These are phyloP conservation scores for Acanthamoeba lenticulata DNA, from an alignment of 208 protist species.

Conservation along the genomic window DNA sequence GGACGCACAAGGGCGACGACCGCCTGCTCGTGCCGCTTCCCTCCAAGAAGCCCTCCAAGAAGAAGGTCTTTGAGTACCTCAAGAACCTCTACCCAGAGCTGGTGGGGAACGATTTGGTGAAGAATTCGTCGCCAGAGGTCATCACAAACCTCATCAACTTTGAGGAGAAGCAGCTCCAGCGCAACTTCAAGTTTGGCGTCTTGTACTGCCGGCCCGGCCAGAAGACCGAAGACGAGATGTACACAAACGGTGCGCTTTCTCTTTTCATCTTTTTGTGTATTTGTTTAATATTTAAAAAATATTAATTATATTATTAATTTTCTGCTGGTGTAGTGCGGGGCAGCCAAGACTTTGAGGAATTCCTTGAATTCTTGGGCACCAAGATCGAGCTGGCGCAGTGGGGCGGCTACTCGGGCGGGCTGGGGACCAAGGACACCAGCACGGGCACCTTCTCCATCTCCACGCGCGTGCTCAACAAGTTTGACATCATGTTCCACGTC, in stretches of 20 bases:
- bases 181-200: conserved; percentile 31
- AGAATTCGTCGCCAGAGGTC: neutral
- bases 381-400: neutral
- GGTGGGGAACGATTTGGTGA: neutral
- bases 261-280: neutral
- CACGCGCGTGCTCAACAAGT: neutral
- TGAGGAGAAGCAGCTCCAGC: neutral
- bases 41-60: neutral
- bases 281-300: too few relatives aligned
- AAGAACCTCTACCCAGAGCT: neutral
- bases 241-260: neutral
- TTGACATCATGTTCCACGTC: conserved; percentile 80
- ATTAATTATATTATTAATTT: neutral
- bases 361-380: neutral
- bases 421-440: neutral
- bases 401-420: neutral
- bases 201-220: neutral
- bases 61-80: conserved; percentile 17
- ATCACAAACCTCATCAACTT: neutral
- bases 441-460: neutral
- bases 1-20: conserved; percentile 17
- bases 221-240: conserved; percentile 37
- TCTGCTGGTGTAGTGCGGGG: neutral
- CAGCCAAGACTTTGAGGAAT: conserved; percentile 42
- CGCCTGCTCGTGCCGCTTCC: neutral